Evolutionary conservation across 768 basidiomycete species (phyloP), one percentile per base, ranked within the genome.

Genomic region (Serpula lacrymans): DNA sequence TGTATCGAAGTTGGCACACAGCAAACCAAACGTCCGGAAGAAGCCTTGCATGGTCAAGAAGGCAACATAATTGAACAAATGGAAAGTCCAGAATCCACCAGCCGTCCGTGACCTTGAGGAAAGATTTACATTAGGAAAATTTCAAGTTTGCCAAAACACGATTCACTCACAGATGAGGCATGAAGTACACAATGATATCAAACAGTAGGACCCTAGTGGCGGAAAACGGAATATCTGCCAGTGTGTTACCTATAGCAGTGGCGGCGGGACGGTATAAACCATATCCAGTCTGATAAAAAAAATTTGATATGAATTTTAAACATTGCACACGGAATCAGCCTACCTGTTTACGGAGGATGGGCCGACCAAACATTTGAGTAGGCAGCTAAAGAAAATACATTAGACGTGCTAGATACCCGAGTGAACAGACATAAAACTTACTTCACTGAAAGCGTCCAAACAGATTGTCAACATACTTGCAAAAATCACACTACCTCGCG

Each of bases 401-500:
- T 24, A 43, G 13, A 13, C 4, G 22, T n/a, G 14, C 18, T 36
- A 4, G 23, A 40, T 6, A 23, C 24, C 30, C 13, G 3, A 23
- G 13, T n/a, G 13, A 37, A n/a, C 10, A 28, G 22, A 3, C 17
- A 36, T 33, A 49, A 54, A 37, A 59, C 62, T 20, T 58, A 79
- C 74, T 69, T 84, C 88, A 33, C 77, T 73, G 50, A 87, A 88
- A 0, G 84, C 84, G 51, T 87, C 81, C 39, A 88, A 67, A 55
- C 76, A 76, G 33, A 78, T 80, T 0, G 80, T 76, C 31, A 92
- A 59, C 43, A 88, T 59, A 12, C 78, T 79, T 27, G 72, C 62
- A 58, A 93, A 92, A 38, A 94, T 75, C 22, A 91, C 78, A 62
- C 86, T 74, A 33, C 88, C 89, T 47, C 91, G 79, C 18, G 90